phyloP scores from a whole-genome alignment of 2,329 filamentous ascomycete genomes.

The Trichophyton mentagrophytes region DNA sequence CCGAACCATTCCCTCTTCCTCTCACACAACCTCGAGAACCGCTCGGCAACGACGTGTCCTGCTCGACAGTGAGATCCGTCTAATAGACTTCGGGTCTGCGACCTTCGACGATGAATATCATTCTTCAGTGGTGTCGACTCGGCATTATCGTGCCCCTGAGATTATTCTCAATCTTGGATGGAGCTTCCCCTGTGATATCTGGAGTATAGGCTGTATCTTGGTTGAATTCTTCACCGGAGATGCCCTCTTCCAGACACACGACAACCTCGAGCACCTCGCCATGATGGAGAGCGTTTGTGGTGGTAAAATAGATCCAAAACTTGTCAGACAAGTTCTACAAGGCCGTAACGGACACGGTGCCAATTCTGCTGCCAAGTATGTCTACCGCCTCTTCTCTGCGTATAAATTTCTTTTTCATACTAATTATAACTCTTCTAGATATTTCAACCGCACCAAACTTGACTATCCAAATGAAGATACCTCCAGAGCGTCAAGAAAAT shows the following conservation, averaged over 20 bases:
- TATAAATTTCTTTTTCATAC: slow-evolving; percentile 14
- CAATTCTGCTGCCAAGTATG: slow-evolving; percentile 46
- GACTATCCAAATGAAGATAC: slow-evolving; percentile 53
- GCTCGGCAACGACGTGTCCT: slow-evolving; percentile 51
- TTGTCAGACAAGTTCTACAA: slow-evolving; percentile 42
- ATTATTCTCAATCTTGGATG: slow-evolving; percentile 56
- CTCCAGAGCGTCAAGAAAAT: slow-evolving; percentile 50
- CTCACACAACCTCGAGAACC: slow-evolving; percentile 43
- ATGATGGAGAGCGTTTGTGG: slow-evolving; percentile 57
- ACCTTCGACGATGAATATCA: slow-evolving; percentile 59
- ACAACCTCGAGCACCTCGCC: slow-evolving; percentile 54
- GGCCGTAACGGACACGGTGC: slow-evolving; percentile 35
- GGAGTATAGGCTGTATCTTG: slow-evolving; percentile 56
- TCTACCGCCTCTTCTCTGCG: slow-evolving; percentile 12
- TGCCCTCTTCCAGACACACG: slow-evolving; percentile 55
- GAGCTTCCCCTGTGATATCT: slow-evolving; percentile 57
- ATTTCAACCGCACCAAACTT: slow-evolving; percentile 44
- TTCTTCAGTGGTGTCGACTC: slow-evolving; percentile 53
- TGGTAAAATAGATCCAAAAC: slow-evolving; percentile 41
- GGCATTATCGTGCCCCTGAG: slow-evolving; percentile 54
- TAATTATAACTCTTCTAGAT: slow-evolving; percentile 31
- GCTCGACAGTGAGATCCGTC: slow-evolving; percentile 51
- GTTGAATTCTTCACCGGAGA: slow-evolving; percentile 58
- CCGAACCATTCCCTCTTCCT: slow-evolving; percentile 52
- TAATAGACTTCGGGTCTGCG: slow-evolving; percentile 56